These are phyloP conservation scores for Myrica gale DNA, from an alignment of 306 rosid species.

Conservation along the genomic window DNA sequence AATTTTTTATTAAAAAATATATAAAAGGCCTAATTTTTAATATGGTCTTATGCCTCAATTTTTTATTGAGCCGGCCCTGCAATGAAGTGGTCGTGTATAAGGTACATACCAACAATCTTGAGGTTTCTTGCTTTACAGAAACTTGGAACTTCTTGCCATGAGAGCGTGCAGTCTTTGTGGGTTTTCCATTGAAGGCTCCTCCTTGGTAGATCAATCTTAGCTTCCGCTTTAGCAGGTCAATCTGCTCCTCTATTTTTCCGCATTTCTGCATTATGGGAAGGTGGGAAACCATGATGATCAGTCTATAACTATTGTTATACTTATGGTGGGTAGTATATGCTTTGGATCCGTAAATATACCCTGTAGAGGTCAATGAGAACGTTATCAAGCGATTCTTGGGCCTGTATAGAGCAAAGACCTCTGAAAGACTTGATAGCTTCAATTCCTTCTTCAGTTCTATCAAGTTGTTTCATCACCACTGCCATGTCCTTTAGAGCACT, in stretches of 20 bases:
- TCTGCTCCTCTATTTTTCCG: constrained; percentile 78
- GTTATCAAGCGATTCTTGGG: constrained; percentile 91
- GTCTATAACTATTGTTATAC: neutral
- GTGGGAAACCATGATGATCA: neutral
- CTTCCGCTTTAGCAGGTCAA: constrained; percentile 72
- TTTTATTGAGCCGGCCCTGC: too few relatives aligned
- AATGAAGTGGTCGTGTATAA: neutral
- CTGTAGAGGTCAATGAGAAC: constrained; percentile 83
- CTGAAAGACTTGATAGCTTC: constrained; percentile 82
- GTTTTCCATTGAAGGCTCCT: constrained; percentile 77
- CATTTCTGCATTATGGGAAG: constrained; percentile 49
- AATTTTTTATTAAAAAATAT: too few relatives aligned
- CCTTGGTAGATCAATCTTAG: constrained; percentile 72
- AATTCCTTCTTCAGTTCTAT: constrained; percentile 83
- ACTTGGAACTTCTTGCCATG: constrained; percentile 88
- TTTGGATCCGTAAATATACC: constrained; percentile 35
- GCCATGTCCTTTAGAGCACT: constrained; percentile 97
- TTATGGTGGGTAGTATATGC: neutral
- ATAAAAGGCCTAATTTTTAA: too few relatives aligned
- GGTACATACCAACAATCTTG: constrained; percentile 71
- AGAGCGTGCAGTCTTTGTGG: constrained; percentile 85
- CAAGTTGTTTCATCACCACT: constrained; percentile 82
- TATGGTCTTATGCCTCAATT: too few relatives aligned
- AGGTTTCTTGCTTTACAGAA: constrained; percentile 82
- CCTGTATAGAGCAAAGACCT: constrained; percentile 65